Conservation (phyloP, 202 grass and related monocot species). For the Setaria italica region DNA sequence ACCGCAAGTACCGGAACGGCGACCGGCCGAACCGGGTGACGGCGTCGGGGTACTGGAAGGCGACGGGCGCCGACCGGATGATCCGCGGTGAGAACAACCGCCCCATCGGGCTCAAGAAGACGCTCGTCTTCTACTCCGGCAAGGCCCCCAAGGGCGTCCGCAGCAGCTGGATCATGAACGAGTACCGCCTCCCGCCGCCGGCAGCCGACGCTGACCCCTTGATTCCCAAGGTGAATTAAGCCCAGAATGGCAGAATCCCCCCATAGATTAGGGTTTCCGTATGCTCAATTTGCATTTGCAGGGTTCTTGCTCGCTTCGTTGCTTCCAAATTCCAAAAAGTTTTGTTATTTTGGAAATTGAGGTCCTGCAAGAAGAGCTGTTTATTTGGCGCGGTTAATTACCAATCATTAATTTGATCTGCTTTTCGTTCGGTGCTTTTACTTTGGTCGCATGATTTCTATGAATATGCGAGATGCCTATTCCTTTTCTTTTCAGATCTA, state of each 20-base stretch:
- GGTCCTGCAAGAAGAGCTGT: background rate
- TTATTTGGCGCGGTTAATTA: conserved; percentile 25
- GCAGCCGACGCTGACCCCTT: conserved; percentile 58
- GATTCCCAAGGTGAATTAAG: conserved; percentile 62
- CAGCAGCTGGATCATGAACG: conserved; percentile 97
- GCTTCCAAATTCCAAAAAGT: background rate
- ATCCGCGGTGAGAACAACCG: conserved; percentile 80
- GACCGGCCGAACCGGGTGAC: conserved; percentile 90
- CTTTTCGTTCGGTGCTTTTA: conserved; percentile 49
- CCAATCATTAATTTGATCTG: conserved; percentile 46
- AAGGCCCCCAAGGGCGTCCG: conserved; percentile 90
- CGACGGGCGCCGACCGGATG: conserved; percentile 84
- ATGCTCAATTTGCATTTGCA: background rate
- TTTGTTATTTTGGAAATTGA: background rate
- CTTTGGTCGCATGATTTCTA: conserved; percentile 47
- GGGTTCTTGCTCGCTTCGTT: background rate
- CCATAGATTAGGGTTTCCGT: conserved; percentile 38
- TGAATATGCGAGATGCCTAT: conserved; percentile 41
- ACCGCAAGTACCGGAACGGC: conserved; percentile 93
- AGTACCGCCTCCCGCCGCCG: conserved; percentile 75
- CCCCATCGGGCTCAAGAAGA: conserved; percentile 92
- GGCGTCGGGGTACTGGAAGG: conserved; percentile 94
- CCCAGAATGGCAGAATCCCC: background rate
- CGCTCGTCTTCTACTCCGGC: conserved; percentile 91
- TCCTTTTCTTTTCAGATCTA: conserved; percentile 57